A percentile compares a stretch with the other conserved stretches of the same genome.
Evolutionary conservation across 2,329 filamentous ascomycete genomes (phyloP).

Genomic region (Leptodontidium sp.): DNA sequence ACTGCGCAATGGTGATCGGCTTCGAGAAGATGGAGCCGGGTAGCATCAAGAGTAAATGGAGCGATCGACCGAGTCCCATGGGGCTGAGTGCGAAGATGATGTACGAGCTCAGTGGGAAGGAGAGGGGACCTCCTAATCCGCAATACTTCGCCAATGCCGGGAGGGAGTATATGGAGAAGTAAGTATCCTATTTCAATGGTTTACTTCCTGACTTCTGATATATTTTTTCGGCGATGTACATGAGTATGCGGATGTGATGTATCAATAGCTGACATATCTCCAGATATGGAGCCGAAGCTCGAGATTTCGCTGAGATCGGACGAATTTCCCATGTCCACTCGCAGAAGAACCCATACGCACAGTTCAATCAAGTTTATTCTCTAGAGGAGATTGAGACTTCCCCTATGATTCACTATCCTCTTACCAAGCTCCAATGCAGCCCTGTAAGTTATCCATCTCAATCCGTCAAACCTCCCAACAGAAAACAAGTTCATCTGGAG

Average conservation of each 20-base stretch:
- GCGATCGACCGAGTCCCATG: slow-evolving; percentile 83
- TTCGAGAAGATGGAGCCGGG: slow-evolving; percentile 99
- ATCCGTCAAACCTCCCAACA: neutral
- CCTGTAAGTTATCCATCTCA: slow-evolving; percentile 54
- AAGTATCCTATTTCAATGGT: slow-evolving; percentile 40
- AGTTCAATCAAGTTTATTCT: slow-evolving; percentile 93
- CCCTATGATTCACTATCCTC: slow-evolving; percentile 81
- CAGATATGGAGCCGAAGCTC: slow-evolving; percentile 80
- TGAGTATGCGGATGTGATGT: neutral
- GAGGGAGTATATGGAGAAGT: slow-evolving; percentile 94
- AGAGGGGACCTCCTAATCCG: slow-evolving; percentile 83
- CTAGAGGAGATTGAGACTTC: slow-evolving; percentile 81
- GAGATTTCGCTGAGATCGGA: slow-evolving; percentile 95
- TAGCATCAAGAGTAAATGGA: slow-evolving; percentile 81
- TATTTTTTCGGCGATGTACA: too few species aligned
- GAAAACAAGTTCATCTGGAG: neutral
- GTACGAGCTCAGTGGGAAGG: slow-evolving; percentile 80
- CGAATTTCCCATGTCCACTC: slow-evolving; percentile 93
- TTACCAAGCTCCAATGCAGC: slow-evolving; percentile 98
- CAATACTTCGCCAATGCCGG: slow-evolving; percentile 97
- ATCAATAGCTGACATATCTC: slow-evolving; percentile 12
- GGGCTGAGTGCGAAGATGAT: slow-evolving; percentile 80
- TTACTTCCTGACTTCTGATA: neutral
- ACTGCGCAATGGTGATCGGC: slow-evolving; percentile 92
- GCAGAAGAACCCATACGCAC: slow-evolving; percentile 93